Base-by-base conservation (phyloP, 768 basidiomycete genomes). In the Melanogaster broomeanus region DNA sequence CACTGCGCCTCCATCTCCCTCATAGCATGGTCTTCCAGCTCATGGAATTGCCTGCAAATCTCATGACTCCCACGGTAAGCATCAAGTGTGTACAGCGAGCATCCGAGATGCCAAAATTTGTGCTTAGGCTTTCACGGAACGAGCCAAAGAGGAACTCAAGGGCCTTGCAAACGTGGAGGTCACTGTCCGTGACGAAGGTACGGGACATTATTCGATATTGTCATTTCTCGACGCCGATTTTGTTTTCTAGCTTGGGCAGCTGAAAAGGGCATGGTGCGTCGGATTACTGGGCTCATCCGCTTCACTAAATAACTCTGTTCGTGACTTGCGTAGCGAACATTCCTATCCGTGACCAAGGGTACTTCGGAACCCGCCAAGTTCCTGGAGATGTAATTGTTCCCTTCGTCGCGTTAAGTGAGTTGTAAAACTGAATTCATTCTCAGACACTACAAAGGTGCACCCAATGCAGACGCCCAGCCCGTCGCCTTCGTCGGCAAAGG, bases 271-370 rank as follows among this genome's bases (percentile, higher is more conserved):
- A 95, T 94, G 93, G 88, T 87, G 44, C 2, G 69, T 60, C 27
- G 35, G 13, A 10, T 8, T n/a, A 24, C 2, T 38, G 7, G 3
- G n/a, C 15, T 28, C 3, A 19, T 48, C 11, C 7, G 19, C 4
- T 38, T 44, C 19, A 13, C 12, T 21, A 3, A 7, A 47, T 34
- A 16, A 39, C 19, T 3, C 18, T 49, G 30, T 42, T 48, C 11
- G 51, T 21, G 31, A 12, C 37, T 16, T 10, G 18, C 5, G 18
- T 55, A 89, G 88, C 80, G 83, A 56, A 84, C 88, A 7, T 93
- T 95, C 80, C 82, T 95, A 25, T 93, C 91, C 1, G 92, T 95
- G 15, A 85, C 90, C 13, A 82, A 84, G 49, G 92, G 92, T 9
- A 86, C 88, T 10, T 75, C 82, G 7, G 88, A 94, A 65, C 92